phyloP scores from a whole-genome alignment of 495 filamentous ascomycete species.

The Neurospora sp. region DNA sequence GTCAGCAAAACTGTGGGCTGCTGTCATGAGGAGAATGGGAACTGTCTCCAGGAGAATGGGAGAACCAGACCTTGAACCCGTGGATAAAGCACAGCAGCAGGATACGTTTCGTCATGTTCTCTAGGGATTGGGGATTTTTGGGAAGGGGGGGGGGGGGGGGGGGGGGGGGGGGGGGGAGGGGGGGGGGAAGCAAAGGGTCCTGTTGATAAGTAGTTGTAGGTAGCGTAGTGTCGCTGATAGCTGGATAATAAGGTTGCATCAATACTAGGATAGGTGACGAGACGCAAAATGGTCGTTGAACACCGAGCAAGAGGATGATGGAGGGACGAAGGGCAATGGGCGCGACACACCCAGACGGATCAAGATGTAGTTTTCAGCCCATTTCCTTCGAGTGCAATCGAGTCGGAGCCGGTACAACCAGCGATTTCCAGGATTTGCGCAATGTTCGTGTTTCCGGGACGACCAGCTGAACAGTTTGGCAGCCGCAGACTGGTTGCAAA shows the following conservation, averaged over 20 bases:
- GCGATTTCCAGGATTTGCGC: neutral
- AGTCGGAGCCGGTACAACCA: neutral
- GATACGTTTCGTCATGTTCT: conserved; percentile 62
- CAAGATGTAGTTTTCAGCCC: neutral
- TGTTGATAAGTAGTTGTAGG: neutral
- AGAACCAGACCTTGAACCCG: conserved; percentile 70
- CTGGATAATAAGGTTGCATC: neutral
- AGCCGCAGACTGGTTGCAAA: neutral
- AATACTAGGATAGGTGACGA: neutral
- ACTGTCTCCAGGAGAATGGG: neutral
- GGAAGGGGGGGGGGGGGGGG: too few species aligned
- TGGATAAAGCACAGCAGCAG: conserved; percentile 85
- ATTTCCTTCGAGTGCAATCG: neutral
- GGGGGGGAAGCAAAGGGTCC: neutral
- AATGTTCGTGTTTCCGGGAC: neutral
- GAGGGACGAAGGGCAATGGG: neutral
- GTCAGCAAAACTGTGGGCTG: neutral
- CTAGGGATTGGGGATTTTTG: too few species aligned
- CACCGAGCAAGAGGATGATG: neutral
- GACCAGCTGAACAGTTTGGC: neutral
- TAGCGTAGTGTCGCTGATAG: neutral
- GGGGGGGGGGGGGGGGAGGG: too few species aligned
- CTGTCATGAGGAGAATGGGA: neutral
- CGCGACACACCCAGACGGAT: neutral
- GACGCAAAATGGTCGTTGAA: neutral